Evolutionary conservation across 306 rosid species (phyloP).

Genomic region (Carpinus viminea): DNA sequence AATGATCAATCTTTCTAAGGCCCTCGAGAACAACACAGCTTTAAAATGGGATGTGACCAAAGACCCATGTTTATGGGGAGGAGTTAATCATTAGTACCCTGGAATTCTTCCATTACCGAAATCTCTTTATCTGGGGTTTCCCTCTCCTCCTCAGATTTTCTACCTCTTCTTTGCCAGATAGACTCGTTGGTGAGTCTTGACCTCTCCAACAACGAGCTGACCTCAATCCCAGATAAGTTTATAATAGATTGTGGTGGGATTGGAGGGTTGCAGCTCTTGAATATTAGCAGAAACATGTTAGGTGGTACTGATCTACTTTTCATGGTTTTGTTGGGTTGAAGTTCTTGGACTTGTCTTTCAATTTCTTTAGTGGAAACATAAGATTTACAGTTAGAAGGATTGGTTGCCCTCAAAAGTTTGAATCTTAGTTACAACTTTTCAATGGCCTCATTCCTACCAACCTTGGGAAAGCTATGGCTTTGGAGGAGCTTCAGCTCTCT

Average conservation of each 20-base stretch:
- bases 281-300: conserved; percentile 54
- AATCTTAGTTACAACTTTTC: conserved; percentile 47
- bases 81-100: conserved; percentile 47
- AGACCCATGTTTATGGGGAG: conserved; percentile 60
- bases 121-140: conserved; percentile 40
- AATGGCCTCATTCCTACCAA: conserved; percentile 44
- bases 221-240: conserved; percentile 49
- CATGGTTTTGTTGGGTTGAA: conserved; percentile 59
- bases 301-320: conserved; percentile 29
- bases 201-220: conserved; percentile 45
- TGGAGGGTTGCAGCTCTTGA: conserved; percentile 41
- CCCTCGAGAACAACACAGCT: background rate
- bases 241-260: conserved; percentile 54
- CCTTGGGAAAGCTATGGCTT: conserved; percentile 43
- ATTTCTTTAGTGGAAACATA: conserved; percentile 27
- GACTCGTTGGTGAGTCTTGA: conserved; percentile 60
- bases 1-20: conserved; percentile 41
- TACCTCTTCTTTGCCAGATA: conserved; percentile 55
- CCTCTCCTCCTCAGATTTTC: conserved; percentile 41
- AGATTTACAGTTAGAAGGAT: conserved; percentile 40
- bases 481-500: conserved; percentile 67
- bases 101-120: conserved; percentile 30
- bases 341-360: conserved; percentile 62
- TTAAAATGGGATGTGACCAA: conserved; percentile 32
- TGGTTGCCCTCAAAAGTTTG: conserved; percentile 50